Evolutionary conservation across 2,329 filamentous ascomycete species (phyloP).

Genomic region (Aspergillus sp.): DNA sequence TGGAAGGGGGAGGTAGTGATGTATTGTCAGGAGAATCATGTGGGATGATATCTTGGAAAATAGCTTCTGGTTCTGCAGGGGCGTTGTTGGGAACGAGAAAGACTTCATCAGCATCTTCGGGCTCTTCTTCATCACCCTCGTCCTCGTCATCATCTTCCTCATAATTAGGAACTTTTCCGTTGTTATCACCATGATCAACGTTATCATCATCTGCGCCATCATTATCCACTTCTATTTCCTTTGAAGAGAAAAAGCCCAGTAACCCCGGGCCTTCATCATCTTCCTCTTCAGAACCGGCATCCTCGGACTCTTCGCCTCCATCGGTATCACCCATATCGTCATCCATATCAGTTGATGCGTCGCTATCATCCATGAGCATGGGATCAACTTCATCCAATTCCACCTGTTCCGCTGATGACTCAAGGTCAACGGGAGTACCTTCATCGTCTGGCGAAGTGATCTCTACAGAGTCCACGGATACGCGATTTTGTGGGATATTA

Average conservation of each 20-base stretch:
- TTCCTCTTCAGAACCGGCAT: constrained; percentile 41
- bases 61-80: constrained; percentile 1
- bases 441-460: constrained; percentile 14
- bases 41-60: constrained; percentile 1
- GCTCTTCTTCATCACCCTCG: constrained; percentile 21
- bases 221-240: constrained; percentile 22
- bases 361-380: constrained; percentile 40
- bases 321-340: constrained; percentile 43
- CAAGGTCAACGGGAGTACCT: constrained; percentile 12
- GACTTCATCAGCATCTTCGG: constrained; percentile 30
- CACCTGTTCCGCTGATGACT: constrained; percentile 15
- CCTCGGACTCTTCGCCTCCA: constrained; percentile 44
- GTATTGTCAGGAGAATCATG: constrained; percentile 11
- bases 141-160: constrained; percentile 15
- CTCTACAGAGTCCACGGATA: constrained; percentile 18
- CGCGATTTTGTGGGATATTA: constrained; percentile 28
- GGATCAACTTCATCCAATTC: constrained; percentile 40
- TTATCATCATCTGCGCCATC: constrained; percentile 13
- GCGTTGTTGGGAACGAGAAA: constrained; percentile 24
- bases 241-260: constrained; percentile 43
- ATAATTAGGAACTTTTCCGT: constrained; percentile 21
- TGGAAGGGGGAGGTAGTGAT: neutral
- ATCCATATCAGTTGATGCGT: constrained; percentile 43
- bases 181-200: constrained; percentile 19
- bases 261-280: constrained; percentile 36